Evolutionary conservation across 352 stramenopile species (phyloP).

Genomic region (Phytophthora macrochlamydospora): DNA sequence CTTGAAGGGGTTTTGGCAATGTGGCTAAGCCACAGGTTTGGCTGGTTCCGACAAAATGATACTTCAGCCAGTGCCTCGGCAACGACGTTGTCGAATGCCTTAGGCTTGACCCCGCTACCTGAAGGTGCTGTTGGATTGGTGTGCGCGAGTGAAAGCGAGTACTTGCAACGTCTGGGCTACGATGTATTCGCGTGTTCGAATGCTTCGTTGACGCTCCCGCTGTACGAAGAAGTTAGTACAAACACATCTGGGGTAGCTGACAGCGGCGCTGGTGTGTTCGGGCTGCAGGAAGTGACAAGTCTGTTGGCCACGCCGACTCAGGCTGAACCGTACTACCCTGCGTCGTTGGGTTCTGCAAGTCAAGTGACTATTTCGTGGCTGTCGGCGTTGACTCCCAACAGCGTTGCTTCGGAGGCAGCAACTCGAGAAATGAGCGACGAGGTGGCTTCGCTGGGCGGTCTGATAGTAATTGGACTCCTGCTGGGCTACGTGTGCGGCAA

Average conservation of each 20-base stretch:
- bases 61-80: constrained; percentile 5
- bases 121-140: constrained; percentile 45
- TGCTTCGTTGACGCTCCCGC: constrained; percentile 37
- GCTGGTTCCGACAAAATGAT: constrained; percentile 26
- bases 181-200: constrained; percentile 53
- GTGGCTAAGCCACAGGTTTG: constrained; percentile 30
- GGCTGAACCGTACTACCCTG: constrained; percentile 32
- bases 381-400: constrained; percentile 16
- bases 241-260: constrained; percentile 22
- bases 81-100: constrained; percentile 14
- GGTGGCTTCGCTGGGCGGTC: constrained; percentile 11
- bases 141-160: constrained; percentile 35
- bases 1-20: constrained; percentile 45
- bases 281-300: constrained; percentile 34
- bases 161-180: constrained; percentile 40
- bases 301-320: constrained; percentile 15
- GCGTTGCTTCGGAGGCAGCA: constrained; percentile 5
- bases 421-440: constrained; percentile 4
- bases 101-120: constrained; percentile 27
- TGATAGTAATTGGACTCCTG: constrained; percentile 14
- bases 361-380: constrained; percentile 14
- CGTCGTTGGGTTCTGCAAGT: constrained; percentile 10
- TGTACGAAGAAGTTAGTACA: constrained; percentile 33
- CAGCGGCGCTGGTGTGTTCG: constrained; percentile 37
- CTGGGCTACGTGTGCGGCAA: constrained; percentile 21